Evolutionary conservation across 2,329 filamentous ascomycete species (phyloP).

Genomic region (Fusarium zealandicum): DNA sequence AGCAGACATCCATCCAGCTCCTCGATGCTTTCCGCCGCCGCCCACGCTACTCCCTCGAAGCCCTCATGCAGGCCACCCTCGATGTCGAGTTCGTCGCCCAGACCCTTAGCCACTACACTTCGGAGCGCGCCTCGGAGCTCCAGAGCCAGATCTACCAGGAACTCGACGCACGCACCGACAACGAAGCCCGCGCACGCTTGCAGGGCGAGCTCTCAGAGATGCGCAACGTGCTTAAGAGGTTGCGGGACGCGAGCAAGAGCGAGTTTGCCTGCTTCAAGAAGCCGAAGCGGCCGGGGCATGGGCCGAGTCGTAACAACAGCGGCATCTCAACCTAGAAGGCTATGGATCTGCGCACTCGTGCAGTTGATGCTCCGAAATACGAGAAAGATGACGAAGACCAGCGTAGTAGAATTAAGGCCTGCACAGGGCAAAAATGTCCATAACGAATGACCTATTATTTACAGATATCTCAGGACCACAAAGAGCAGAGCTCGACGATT

Average conservation of each 20-base stretch:
- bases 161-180: conserved; percentile 87
- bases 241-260: conserved; percentile 81
- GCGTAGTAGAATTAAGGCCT: not conserved
- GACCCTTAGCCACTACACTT: conserved; percentile 88
- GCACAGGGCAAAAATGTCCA: not conserved
- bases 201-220: conserved; percentile 91
- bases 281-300: conserved; percentile 55
- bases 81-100: conserved; percentile 98
- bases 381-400: conserved; percentile 13
- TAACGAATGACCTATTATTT: not conserved
- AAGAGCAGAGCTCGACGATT: conserved; percentile 10
- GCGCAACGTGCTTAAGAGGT: conserved; percentile 82
- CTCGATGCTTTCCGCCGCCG: conserved; percentile 78
- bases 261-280: conserved; percentile 89
- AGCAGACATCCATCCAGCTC: conserved; percentile 80
- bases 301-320: conserved; percentile 45
- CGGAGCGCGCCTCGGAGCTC: conserved; percentile 78
- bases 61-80: conserved; percentile 94
- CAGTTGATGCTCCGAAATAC: not conserved
- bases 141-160: conserved; percentile 94
- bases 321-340: conserved; percentile 42
- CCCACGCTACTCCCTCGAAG: conserved; percentile 74
- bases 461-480: not conserved
- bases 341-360: conserved; percentile 6
- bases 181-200: conserved; percentile 78